Evolutionary conservation across 177 flowering plant species (phyloP).

Genomic region (Vitis hybrid): DNA sequence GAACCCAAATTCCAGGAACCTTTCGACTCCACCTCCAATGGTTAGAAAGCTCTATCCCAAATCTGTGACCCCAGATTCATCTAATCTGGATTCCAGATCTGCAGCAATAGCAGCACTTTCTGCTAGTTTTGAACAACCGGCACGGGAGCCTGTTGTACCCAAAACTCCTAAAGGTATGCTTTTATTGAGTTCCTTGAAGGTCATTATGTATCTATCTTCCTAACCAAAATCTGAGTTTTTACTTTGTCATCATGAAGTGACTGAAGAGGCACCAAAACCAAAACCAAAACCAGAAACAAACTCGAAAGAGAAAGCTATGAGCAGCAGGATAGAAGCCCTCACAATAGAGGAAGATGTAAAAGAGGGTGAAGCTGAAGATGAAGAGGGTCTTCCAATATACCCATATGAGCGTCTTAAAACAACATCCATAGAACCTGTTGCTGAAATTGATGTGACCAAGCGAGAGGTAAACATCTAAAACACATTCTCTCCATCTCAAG

Average conservation of each 20-base stretch:
- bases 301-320: slow-evolving; percentile 54
- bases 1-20: slow-evolving; percentile 74
- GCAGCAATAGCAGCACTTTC: slow-evolving; percentile 75
- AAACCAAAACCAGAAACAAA: slow-evolving; percentile 45
- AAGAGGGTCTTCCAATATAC: slow-evolving; percentile 73
- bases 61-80: slow-evolving; percentile 70
- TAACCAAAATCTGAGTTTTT: slow-evolving; percentile 10
- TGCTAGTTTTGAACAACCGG: slow-evolving; percentile 57
- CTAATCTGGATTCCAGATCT: slow-evolving; percentile 53
- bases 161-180: slow-evolving; percentile 58
- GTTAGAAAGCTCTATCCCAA: slow-evolving; percentile 86
- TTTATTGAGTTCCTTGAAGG: neutral
- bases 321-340: slow-evolving; percentile 61
- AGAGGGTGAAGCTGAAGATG: slow-evolving; percentile 94
- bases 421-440: slow-evolving; percentile 60
- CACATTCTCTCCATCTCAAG: neutral
- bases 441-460: slow-evolving; percentile 88
- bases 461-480: slow-evolving; percentile 62
- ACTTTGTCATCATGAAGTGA: slow-evolving; percentile 30
- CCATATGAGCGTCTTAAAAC: slow-evolving; percentile 83
- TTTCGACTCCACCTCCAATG: slow-evolving; percentile 95
- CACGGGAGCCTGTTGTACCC: slow-evolving; percentile 47
- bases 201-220: neutral
- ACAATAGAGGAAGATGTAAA: slow-evolving; percentile 84
- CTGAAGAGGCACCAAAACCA: slow-evolving; percentile 29